Evolutionary conservation across 164 flowering plant genomes (phyloP), one percentile per base, ranked within the genome.

Genomic region (Amborella trichopoda): DNA sequence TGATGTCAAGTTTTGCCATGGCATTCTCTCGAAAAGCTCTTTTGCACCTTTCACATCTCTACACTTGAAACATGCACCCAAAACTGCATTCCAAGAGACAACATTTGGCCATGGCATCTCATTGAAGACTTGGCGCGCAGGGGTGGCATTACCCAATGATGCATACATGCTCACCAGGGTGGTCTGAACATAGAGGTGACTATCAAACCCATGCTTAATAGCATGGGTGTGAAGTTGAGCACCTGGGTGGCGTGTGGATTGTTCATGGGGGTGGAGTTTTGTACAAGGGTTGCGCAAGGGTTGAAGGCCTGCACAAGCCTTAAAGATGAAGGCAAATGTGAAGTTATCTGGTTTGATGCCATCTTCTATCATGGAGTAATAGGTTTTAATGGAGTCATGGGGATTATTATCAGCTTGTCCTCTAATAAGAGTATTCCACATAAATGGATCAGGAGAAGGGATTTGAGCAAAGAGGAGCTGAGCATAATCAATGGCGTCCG

Each of bases 21-120:
- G 54, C 64, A 60, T 59, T 53, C 41, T 53, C 41, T 48, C 53
- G 27, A 59, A 59, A 18, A 48, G 0, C 20, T 30, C 26, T 44
- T n/a, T 26, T 10, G 63, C 63, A 5, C 30, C n/a, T 37, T 16
- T 38, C 36, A 60, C 14, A 49, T 60, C 47, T 6, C 51, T 55
- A 19, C 20, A 37, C 23, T 37, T 49, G 27, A 60, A 23, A 2
- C 53, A 48, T 13, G 54, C 54, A 14, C 25, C 34, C 8, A 54
- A 10, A 45, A 60, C 34, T 41, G 54, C 44, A 38, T 60, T 60
- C 64, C 59, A 54, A 43, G 64, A 54, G 23, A 49, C 54, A 19
- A 32, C 48, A 49, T 28, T 20, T 8, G 54, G 64, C 13, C 30
- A 19, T 17, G 46, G 30, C 5, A 32, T 48, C 20, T 28, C 19